Percentiles rank a stretch among this genome's conserved stretches.
Conservation (phyloP, 2,329 filamentous ascomycete genomes). For the Penicillium sp. region DNA sequence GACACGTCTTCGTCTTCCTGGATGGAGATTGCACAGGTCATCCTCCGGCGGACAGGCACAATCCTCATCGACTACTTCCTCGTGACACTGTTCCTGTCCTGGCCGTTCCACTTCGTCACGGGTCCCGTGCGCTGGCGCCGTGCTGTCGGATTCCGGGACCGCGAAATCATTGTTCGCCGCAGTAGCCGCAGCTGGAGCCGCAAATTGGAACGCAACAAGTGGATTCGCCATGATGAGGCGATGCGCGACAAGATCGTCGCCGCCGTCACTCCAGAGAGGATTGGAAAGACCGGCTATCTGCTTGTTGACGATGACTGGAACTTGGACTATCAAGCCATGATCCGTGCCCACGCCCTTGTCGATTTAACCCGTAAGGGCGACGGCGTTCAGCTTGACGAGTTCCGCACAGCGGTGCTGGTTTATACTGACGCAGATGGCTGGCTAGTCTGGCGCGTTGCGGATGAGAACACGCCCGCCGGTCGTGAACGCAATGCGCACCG, state of each 20-base stretch:
- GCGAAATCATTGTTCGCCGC: slow-evolving; percentile 80
- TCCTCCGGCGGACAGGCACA: slow-evolving; percentile 63
- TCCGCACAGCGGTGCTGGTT: slow-evolving; percentile 72
- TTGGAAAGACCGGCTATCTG: slow-evolving; percentile 84
- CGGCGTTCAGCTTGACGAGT: slow-evolving; percentile 62
- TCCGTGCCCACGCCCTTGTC: slow-evolving; percentile 70
- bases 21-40: slow-evolving; percentile 59
- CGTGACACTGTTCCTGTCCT: slow-evolving; percentile 70
- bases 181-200: slow-evolving; percentile 72
- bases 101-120: slow-evolving; percentile 72
- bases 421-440: slow-evolving; percentile 72
- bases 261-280: slow-evolving; percentile 69
- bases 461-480: slow-evolving; percentile 53
- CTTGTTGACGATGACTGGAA: slow-evolving; percentile 87
- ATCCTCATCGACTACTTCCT: slow-evolving; percentile 77
- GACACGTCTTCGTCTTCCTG: slow-evolving; percentile 62
- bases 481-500: slow-evolving; percentile 42
- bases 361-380: slow-evolving; percentile 49
- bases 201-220: slow-evolving; percentile 55
- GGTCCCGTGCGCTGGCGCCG: slow-evolving; percentile 75
- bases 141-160: slow-evolving; percentile 73
- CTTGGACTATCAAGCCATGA: slow-evolving; percentile 82
- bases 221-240: slow-evolving; percentile 56
- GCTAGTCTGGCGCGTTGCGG: slow-evolving; percentile 66
- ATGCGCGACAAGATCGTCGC: slow-evolving; percentile 63